These are phyloP conservation scores for Sugiyamaella castrensis DNA, from an alignment of 1,139 yeast genomes.

Conservation along the genomic window DNA sequence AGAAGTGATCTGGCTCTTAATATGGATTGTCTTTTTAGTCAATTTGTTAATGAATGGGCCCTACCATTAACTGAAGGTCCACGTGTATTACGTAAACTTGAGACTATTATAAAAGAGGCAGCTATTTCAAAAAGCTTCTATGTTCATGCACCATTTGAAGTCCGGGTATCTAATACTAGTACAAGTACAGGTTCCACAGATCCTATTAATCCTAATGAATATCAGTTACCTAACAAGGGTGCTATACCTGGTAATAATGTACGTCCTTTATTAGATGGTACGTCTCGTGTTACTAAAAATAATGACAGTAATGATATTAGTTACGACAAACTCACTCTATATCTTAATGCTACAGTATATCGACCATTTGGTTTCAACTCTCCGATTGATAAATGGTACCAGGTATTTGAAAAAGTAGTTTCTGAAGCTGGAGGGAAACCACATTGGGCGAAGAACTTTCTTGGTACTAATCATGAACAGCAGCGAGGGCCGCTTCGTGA, in stretches of 20 bases:
- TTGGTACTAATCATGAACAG: constrained; percentile 48
- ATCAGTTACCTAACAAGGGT: constrained; percentile 43
- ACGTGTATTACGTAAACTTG: constrained; percentile 62
- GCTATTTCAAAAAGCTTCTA: constrained; percentile 59
- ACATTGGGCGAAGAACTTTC: constrained; percentile 98
- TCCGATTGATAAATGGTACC: constrained; percentile 77
- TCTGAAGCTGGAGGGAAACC: constrained; percentile 85
- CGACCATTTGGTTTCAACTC: constrained; percentile 81
- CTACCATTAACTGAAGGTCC: constrained; percentile 79
- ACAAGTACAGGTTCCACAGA: constrained; percentile 45
- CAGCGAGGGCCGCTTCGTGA: constrained; percentile 41
- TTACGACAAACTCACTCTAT: constrained; percentile 77
- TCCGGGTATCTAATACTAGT: constrained; percentile 79
- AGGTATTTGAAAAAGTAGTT: constrained; percentile 74
- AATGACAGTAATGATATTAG: constrained; percentile 39
- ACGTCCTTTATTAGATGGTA: constrained; percentile 76
- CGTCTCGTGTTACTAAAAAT: constrained; percentile 63
- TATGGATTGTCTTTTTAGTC: constrained; percentile 94
- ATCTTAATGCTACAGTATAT: constrained; percentile 92
- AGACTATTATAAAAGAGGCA: constrained; percentile 60
- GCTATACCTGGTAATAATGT: constrained; percentile 81
- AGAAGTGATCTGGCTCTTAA: constrained; percentile 75
- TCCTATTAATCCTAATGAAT: constrained; percentile 17
- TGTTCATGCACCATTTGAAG: constrained; percentile 95
- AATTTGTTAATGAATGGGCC: constrained; percentile 96